Base-by-base conservation (phyloP, 208 protist genomes). In the Polymyxa betae region DNA sequence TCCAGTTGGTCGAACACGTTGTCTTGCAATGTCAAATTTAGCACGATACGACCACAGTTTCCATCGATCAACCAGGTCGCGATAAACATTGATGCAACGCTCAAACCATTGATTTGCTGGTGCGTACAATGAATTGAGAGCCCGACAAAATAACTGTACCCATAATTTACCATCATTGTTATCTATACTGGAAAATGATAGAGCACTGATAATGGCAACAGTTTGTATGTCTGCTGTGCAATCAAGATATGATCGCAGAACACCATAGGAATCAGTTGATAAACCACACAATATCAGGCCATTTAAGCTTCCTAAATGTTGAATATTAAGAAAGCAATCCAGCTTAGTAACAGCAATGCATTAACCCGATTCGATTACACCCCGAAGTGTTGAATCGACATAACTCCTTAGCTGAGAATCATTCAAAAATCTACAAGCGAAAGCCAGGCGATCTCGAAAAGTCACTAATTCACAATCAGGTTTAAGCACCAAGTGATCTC, bases 341-440 rank as follows among this genome's bases (percentile, higher is more conserved):
- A n/a, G n/a, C n/a, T n/a, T n/a, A 82, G n/a, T 35, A 82, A 20
- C n/a, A 43, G 5, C 35, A n/a, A 82, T 82, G 35, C 5, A 82
- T n/a, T 82, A 82, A 82, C 72, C 72, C 10, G 5, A 35, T 45
- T 82, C 16, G 35, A 43, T 16, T 5, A 38, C 16, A 35, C 5
- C 5, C 72, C n/a, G 72, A 38, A 35, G n/a, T 43, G 5, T 43
- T 45, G n/a, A 20, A 20, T 43, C 40, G n/a, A 82, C 16, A 43
- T 38, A 82, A 5, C 5, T 40, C 16, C 10, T 40, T 20, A 82
- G 40, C 35, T 82, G 16, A 20, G n/a, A 20, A 82, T 82, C 72
- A n/a, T 43, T 43, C 72, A 82, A 43, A 35, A 82, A 82, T 82
- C 72, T 5, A n/a, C 72, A 82, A n/a, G 72, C 72, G 35, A 82